Evolutionary conservation across 140 eudicot genomes (phyloP), one percentile per base, ranked within the genome.

Genomic region (Erigeron philadelphicus): DNA sequence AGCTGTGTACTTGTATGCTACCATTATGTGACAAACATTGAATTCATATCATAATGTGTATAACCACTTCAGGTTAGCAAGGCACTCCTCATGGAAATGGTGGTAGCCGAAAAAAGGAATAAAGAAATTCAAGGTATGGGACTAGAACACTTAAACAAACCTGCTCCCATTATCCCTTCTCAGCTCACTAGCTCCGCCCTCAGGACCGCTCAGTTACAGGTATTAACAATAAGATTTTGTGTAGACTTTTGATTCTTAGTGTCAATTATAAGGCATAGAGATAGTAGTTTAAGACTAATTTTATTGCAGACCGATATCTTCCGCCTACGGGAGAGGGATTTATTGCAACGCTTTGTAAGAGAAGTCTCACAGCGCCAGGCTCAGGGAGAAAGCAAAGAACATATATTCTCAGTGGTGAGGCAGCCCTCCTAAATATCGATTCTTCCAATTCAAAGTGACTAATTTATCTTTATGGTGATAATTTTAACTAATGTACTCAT

Each of bases 281-380:
- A 42, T 35, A 1, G 9, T 15, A 66, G 48, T 72, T 58, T 61
- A n/a, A 11, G 13, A 58, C 67, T 25, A 0, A 64, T 25, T 75
- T 74, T 58, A 9, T 25, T 49, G 43, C 84, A 90, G 97, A 80
- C 79, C 25, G 90, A 85, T 63, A 78, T 90, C n/a, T 84, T 87
- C 56, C 84, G 86, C 84, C 61, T 90, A 71, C 76, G 97, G 57
- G 97, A 87, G 64, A 81, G 94, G 82, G 95, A 90, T 78, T 80
- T 90, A 17, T 70, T 90, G 66, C 77, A 76, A 43, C 94, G 85
- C 21, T 87, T 90, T 70, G 88, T 84, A 17, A 68, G 60, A n/a
- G 90, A 90, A 81, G 90, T 90, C 66, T 83, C 95, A 7, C 73
- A 76, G 56, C 76, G 70, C 58, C 90, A 80, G 82, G 81, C 83